A percentile compares a stretch with the other conserved stretches of the same genome.
phyloP scores from a whole-genome alignment of 2,329 filamentous ascomycete genomes.

The Nannizziopsis arthrosporioides region DNA sequence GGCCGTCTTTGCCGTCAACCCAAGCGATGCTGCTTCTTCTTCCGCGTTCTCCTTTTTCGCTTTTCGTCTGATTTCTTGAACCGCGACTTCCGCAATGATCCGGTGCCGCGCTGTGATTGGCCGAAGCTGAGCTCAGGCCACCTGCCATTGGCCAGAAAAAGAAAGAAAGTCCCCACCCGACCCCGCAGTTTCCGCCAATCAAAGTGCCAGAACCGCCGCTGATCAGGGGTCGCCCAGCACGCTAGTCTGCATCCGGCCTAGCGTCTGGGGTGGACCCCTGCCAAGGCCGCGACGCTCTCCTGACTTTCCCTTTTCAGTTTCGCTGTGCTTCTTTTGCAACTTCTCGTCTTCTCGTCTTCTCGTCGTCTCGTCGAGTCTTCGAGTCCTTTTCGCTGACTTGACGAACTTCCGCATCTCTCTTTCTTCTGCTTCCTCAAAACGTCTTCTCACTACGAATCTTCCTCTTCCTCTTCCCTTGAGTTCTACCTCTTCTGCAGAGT shows the following conservation, averaged over 20 bases:
- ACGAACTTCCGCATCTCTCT: not conserved
- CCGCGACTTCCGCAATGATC: not conserved
- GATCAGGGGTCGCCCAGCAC: not conserved
- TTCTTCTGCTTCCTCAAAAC: not conserved
- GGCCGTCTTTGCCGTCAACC: not conserved
- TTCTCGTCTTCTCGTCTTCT: not conserved
- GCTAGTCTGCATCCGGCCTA: not conserved
- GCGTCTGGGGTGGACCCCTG: not conserved
- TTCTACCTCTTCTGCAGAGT: not conserved
- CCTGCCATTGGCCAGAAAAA: constrained; percentile 2
- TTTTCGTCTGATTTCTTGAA: no score
- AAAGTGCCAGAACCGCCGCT: not conserved
- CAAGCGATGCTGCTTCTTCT: not conserved
- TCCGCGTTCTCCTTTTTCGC: no score
- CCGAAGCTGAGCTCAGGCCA: constrained; percentile 1
- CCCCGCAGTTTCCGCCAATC: no score
- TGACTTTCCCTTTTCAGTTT: no score
- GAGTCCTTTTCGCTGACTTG: not conserved
- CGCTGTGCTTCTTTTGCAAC: not conserved
- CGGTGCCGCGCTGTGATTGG: not conserved
- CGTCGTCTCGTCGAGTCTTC: not conserved
- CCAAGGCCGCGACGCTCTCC: no score
- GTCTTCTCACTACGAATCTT: not conserved
- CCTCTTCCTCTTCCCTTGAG: not conserved
- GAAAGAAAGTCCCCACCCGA: not conserved